Percentiles rank a stretch among this genome's conserved stretches.
Evolutionary conservation across 1,284 basidiomycete genomes (phyloP).

Genomic region (Clitocybe nebularis): DNA sequence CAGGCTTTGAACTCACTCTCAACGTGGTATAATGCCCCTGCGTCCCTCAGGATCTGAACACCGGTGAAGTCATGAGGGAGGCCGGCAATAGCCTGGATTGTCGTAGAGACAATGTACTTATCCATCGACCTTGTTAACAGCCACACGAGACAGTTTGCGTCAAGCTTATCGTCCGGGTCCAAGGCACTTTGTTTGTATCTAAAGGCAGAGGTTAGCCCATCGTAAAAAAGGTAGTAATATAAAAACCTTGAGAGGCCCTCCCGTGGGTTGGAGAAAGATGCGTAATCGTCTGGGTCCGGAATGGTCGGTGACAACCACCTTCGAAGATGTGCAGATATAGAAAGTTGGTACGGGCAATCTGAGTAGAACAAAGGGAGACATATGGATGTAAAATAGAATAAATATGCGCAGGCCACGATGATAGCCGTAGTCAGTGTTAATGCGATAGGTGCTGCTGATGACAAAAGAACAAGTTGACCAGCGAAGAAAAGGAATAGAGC

Average conservation of each 20-base stretch:
- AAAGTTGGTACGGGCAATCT: slow-evolving; percentile 39
- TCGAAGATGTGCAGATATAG: slow-evolving; percentile 33
- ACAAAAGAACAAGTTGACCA: slow-evolving; percentile 36
- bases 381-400: slow-evolving; percentile 34
- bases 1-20: slow-evolving; percentile 31
- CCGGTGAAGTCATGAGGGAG: slow-evolving; percentile 34
- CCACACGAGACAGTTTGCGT: slow-evolving; percentile 33
- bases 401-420: slow-evolving; percentile 32
- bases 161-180: slow-evolving; percentile 30
- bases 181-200: no score
- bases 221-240: slow-evolving; percentile 8
- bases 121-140: slow-evolving; percentile 32
- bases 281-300: no score
- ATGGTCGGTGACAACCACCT: slow-evolving; percentile 9
- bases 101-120: slow-evolving; percentile 24
- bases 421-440: slow-evolving; percentile 31
- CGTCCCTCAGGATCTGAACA: slow-evolving; percentile 29
- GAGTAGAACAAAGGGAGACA: slow-evolving; percentile 35
- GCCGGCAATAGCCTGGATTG: slow-evolving; percentile 33
- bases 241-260: no score
- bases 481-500: slow-evolving; percentile 41
- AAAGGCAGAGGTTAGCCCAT: no score
- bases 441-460: slow-evolving; percentile 31
- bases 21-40: slow-evolving; percentile 27
- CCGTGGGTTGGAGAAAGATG: no score